Evolutionary conservation across 1,284 basidiomycete species (phyloP), one percentile per base, ranked within the genome.

Genomic region (Naganishia sp.): DNA sequence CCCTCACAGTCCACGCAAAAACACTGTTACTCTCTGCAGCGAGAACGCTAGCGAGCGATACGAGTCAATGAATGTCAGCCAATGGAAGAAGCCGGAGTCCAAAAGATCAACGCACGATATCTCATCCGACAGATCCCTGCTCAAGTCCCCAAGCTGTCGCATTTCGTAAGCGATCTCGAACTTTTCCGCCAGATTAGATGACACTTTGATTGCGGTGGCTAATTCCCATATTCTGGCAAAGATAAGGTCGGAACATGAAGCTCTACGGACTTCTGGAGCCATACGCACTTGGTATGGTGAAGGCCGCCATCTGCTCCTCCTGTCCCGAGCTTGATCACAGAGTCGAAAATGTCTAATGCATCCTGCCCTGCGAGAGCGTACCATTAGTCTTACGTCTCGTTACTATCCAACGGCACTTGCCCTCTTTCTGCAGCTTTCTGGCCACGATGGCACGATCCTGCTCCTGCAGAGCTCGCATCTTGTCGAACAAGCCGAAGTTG

Each of bases 111-210:
- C 68, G 43, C 44, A 66, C 68, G 61, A 53, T 15, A 69, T 63
- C 15, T 66, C 68, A 31, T 69, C 68, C 5, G 64, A 63, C 4
- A 69, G 43, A 63, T 69, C 68, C 11, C 68, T 60, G 42, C 65
- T 66, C 33, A 60, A 23, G 50, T 69, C 68, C 6, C 68, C 68
- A 33, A 69, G 55, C 50, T 63, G 50, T 25, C 53, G 53, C 54
- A 69, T 49, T 21, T 64, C 59, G n/a, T 49, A 45, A 6, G 57
- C 53, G 13, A 69, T 43, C 33, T 61, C 57, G 9, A 64, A 61
- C 50, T 69, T 69, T 9, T 69, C 65, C 4, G 64, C 64, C 43
- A 69, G 50, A 23, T 66, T 49, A 3, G 68, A 69, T 1, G 59
- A 61, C 6, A 69, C 64, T 46, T 64, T 66, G 65, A 69, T 66